Evolutionary conservation across 768 basidiomycete species (phyloP), one percentile per base, ranked within the genome.

Genomic region (Cubamyces lactineus): DNA sequence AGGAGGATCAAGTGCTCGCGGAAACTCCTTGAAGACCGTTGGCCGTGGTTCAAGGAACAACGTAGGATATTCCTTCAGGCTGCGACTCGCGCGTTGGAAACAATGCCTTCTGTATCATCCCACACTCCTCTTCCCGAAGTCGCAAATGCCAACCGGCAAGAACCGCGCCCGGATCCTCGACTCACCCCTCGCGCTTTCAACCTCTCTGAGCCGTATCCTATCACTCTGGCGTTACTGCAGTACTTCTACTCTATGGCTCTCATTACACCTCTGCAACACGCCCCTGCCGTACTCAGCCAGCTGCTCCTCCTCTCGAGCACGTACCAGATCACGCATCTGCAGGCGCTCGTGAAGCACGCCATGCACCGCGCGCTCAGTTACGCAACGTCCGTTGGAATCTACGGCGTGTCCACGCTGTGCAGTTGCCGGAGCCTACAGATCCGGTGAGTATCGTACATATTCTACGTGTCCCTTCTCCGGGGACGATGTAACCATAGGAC

Each of bases 41-140:
- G 96, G 96, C 86, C 91, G 1, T 99, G 96, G 96, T 95, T 99
- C 81, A 84, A 84, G 66, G 84, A 86, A 54, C 87, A 92, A 70
- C 78, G 88, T 19, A 72, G 77, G 53, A 77, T 77, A 53, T 86
- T 91, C 69, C 66, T 88, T 39, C 79, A 83, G 53, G 81, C 78
- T 9, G 90, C 91, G 1, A 76, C 76, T 47, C 77, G 76, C 26
- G 80, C 84, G 6, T 76, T 89, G 45, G 85, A 88, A 46, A 74
- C 77, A 8, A 73, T 91, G 46, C 88, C 90, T 0, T 70, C 78
- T 3, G 85, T 87, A 13, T 71, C 83, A 1, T 84, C 87, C 78
- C 83, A 89, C 64, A 77, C 86, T 0, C 78, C 84, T 6, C 78
- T 89, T 34, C 87, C 89, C 7, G 84, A 86, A 13, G 75, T 88